A percentile compares a stretch with the other conserved stretches of the same genome.
These are phyloP conservation scores for Podospora australis DNA, from an alignment of 495 filamentous ascomycete genomes.

Conservation along the genomic window DNA sequence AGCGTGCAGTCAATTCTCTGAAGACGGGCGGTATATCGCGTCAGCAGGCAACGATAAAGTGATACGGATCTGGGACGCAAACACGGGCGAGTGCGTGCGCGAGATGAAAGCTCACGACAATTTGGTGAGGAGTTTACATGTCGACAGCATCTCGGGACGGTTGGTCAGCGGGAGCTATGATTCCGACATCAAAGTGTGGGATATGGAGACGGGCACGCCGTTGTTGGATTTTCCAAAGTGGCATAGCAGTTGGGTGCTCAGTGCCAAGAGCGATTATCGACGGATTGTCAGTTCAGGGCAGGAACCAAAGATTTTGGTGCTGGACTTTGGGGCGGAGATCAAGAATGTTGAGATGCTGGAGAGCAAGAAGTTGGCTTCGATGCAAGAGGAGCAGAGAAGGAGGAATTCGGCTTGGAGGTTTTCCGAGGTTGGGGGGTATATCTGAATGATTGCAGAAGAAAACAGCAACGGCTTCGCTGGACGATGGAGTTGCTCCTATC, in stretches of 20 bases:
- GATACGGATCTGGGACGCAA: constrained; percentile 90
- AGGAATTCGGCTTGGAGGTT: constrained; percentile 3
- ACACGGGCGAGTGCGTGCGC: constrained; percentile 74
- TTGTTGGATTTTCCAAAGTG: constrained; percentile 76
- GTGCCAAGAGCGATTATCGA: constrained; percentile 89
- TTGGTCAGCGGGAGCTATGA: constrained; percentile 92
- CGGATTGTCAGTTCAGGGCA: constrained; percentile 90
- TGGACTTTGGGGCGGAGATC: constrained; percentile 71
- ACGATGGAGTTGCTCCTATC: too few relatives aligned
- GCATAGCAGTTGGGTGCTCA: constrained; percentile 93
- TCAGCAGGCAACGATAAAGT: constrained; percentile 90
- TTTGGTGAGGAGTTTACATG: constrained; percentile 79
- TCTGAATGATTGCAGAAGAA: background rate
- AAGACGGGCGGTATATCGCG: constrained; percentile 81
- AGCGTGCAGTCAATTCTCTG: constrained; percentile 90
- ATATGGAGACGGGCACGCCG: constrained; percentile 65
- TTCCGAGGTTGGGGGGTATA: background rate
- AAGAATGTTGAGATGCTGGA: constrained; percentile 48
- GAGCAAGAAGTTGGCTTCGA: constrained; percentile 18
- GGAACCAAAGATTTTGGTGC: constrained; percentile 81
- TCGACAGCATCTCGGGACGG: constrained; percentile 75
- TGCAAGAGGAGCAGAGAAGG: background rate
- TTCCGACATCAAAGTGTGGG: constrained; percentile 85
- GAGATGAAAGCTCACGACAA: constrained; percentile 71
- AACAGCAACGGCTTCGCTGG: background rate